Evolutionary conservation across 2,329 filamentous ascomycete genomes (phyloP), one percentile per base, ranked within the genome.

Genomic region (Calonectria leucothoes): DNA sequence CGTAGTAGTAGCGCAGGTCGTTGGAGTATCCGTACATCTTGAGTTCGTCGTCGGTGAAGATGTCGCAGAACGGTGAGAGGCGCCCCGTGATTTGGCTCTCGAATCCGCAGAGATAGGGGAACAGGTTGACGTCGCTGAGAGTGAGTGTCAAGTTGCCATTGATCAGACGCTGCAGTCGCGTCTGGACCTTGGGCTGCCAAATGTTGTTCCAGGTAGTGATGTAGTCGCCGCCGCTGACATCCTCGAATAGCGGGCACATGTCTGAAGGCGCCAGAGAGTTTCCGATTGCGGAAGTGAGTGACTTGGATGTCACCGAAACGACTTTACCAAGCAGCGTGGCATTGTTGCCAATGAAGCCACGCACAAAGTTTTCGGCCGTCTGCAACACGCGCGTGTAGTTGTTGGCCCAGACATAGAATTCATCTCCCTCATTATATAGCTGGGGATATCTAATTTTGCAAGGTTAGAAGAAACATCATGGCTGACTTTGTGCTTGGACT

Each of bases 41-140:
- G 69, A 93, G 86, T 81, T 94, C 93, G 3, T 90, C 85, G 39
- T 92, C 85, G 4, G 88, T 91, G 77, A 93, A 92, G 20, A 93
- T 85, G 65, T 85, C 84, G 80, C 93, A 94, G 85, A 90, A 94
- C 0, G 91, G 90, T 6, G 91, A 93, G 5, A 90, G 81, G 2
- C 83, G 84, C 1, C 92, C 92, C 0, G 87, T 91, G 75, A 94
- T 93, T 78, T 94, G 92, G 4, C 89, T 91, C 78, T 94, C 93
- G 72, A 93, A 94, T 5, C 91, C 93, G 77, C 93, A 94, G n/a
- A 94, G 86, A 77, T 94, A 93, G 0, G 92, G 91, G 64, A 94
- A 91, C 51, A 92, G 84, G 71, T 93, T 91, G 2, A 82, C 83
- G 37, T 87, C 83, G 0, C 7, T 82, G 73, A 76, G 92, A 90